Conservation (phyloP, 2,329 filamentous ascomycete species). For the Acrocalymma vagum region DNA sequence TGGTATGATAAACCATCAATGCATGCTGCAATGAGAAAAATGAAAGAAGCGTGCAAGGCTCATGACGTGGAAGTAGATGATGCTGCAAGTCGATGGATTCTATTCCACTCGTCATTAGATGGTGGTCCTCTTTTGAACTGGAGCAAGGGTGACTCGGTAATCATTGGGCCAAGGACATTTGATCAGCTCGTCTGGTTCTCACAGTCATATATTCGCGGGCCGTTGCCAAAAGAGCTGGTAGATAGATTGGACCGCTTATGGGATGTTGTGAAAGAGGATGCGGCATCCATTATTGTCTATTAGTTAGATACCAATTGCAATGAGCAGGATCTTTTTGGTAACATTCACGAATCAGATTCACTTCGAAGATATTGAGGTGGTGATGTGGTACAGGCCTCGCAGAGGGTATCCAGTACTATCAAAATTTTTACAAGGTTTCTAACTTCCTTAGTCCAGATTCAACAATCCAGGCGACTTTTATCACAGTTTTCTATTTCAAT, state of each 20-base stretch:
- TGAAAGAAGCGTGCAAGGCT: constrained; percentile 39
- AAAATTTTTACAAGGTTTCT: no score
- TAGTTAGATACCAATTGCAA: no score
- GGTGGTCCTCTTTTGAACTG: neutral
- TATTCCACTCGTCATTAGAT: constrained; percentile 43
- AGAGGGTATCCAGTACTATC: no score
- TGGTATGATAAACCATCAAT: constrained; percentile 43
- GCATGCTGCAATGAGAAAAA: constrained; percentile 40
- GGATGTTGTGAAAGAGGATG: constrained; percentile 14
- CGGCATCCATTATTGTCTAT: constrained; percentile 8
- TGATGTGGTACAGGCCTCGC: no score
- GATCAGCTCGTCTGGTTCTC: constrained; percentile 5
- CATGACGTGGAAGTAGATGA: constrained; percentile 38
- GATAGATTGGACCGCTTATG: constrained; percentile 10
- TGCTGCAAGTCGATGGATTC: constrained; percentile 49
- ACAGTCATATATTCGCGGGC: constrained; percentile 2
- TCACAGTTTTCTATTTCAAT: no score
- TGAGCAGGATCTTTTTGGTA: no score
- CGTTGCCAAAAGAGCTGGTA: constrained; percentile 8
- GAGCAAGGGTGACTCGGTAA: constrained; percentile 47
- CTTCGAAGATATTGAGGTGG: no score
- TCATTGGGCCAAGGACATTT: constrained; percentile 40
- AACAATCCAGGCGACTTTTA: no score
- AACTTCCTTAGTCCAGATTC: no score
- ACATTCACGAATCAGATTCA: no score